Evolutionary conservation across 371 early-diverging fungal genomes (phyloP), one percentile per base, ranked within the genome.

Genomic region (Fennellomyces sp.): DNA sequence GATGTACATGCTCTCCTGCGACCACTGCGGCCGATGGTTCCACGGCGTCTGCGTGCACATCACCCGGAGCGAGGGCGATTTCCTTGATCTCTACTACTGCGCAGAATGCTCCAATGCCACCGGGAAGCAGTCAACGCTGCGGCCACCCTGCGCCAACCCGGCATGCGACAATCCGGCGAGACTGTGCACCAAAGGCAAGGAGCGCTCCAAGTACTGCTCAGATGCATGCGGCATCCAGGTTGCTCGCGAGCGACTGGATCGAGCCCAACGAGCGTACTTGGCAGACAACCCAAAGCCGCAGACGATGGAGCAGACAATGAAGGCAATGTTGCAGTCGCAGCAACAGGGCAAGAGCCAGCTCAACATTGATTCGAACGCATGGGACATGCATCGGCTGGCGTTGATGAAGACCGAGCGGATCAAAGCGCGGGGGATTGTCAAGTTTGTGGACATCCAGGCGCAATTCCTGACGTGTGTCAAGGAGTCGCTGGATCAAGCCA

Each of bases 191-290:
- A 10, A 11, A 23, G 49, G 50, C 5, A 38, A 21, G 3, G 21
- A 26, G 11, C 33, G 36, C 26, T 58, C 58, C 19, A 58, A 58
- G 21, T 58, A 58, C 15, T 58, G 58, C 23, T 58, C 58, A 35
- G 31, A 31, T 19, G 58, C 30, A 36, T 58, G 58, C 19, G 58
- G 58, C 19, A 33, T 58, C 27, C 36, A 26, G 5, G 41, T 49
- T 11, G 58, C 58, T 8, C 66, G 75, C 11, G 36, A 35, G 15
- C 38, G 39, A 26, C 17, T 54, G 12, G 21, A 45, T 11, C 45
- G 45, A 21, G 45, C 45, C 4, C 45, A 45, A 45, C 45, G 12
- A 45, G 5, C 45, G 5, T 45, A 45, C 23, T 19, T 23, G 4
- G 4, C 21, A 15, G 45, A 45, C 23, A 19, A 45, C 23, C 21